Evolutionary conservation across 352 stramenopile species (phyloP).

Genomic region (Globisporangium megalacanthum): DNA sequence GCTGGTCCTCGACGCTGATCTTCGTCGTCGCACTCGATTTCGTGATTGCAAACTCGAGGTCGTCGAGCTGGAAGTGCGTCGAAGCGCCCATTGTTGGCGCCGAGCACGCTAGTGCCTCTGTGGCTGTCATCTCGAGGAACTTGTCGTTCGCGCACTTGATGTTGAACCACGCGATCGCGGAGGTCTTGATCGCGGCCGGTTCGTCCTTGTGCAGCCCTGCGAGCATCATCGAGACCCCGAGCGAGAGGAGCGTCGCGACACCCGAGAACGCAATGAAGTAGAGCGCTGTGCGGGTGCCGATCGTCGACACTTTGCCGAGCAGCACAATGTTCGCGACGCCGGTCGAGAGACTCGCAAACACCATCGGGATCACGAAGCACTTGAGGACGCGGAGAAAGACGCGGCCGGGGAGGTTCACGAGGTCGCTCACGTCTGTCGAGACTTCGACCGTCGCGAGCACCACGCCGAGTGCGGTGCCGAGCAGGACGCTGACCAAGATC

Average conservation of each 20-base stretch:
- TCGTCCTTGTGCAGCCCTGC: conserved; percentile 23
- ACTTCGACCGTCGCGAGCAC: conserved; percentile 28
- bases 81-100: conserved; percentile 13
- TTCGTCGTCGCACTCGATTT: conserved; percentile 19
- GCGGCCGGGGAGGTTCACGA: conserved; percentile 35
- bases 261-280: conserved; percentile 45
- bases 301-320: conserved; percentile 52
- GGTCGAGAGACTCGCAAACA: conserved; percentile 59
- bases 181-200: neutral
- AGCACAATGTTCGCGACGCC: conserved; percentile 60
- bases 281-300: conserved; percentile 44
- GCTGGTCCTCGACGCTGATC: conserved; percentile 44
- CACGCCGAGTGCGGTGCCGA: conserved; percentile 26
- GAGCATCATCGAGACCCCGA: conserved; percentile 38
- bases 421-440: conserved; percentile 24
- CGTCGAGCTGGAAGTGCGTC: conserved; percentile 41
- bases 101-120: conserved; percentile 20
- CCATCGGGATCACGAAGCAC: conserved; percentile 58
- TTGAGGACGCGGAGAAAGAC: conserved; percentile 46
- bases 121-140: conserved; percentile 28
- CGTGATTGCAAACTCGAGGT: conserved; percentile 21
- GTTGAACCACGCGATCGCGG: conserved; percentile 10
- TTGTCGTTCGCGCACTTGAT: conserved; percentile 32
- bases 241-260: conserved; percentile 26
- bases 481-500: conserved; percentile 32